phyloP scores from a whole-genome alignment of 2,329 filamentous ascomycete genomes.

The Dactylellina haptotyla region DNA sequence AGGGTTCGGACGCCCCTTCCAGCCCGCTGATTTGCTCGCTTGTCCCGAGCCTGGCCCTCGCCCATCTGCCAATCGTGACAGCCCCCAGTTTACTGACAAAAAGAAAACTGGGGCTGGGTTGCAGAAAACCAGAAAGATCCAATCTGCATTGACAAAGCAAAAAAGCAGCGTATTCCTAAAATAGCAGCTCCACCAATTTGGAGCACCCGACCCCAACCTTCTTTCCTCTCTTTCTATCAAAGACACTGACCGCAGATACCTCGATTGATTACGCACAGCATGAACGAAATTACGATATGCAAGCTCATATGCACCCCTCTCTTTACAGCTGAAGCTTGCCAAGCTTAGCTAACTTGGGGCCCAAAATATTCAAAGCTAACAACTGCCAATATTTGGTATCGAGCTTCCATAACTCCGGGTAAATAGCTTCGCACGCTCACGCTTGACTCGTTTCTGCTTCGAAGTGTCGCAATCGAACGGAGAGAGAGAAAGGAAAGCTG shows the following conservation, averaged over 20 bases:
- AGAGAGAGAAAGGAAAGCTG: no score
- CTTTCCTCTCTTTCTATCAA: neutral
- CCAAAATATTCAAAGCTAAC: neutral
- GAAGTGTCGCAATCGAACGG: constrained; percentile 8
- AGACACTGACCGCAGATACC: neutral
- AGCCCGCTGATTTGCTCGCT: constrained; percentile 38
- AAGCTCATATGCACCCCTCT: constrained; percentile 5
- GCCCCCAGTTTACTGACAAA: no score
- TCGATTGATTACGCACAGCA: constrained; percentile 34
- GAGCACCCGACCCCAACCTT: neutral
- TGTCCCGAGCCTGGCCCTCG: constrained; percentile 5
- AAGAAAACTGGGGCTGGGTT: neutral
- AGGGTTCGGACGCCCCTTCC: no score
- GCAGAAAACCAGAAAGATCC: neutral
- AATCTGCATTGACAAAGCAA: constrained; percentile 26
- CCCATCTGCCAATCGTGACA: neutral
- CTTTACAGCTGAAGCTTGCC: neutral
- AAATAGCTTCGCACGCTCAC: constrained; percentile 26
- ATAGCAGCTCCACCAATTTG: constrained; percentile 46
- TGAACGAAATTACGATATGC: constrained; percentile 50
- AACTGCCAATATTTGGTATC: constrained; percentile 22
- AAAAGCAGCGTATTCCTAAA: constrained; percentile 27
- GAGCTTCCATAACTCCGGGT: constrained; percentile 43
- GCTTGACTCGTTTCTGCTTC: neutral
- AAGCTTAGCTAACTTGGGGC: constrained; percentile 3